Percentiles rank a stretch among this genome's conserved stretches.
Conservation (phyloP, 2,329 filamentous ascomycete genomes). For the Zelopaecilomyces penicillatus region DNA sequence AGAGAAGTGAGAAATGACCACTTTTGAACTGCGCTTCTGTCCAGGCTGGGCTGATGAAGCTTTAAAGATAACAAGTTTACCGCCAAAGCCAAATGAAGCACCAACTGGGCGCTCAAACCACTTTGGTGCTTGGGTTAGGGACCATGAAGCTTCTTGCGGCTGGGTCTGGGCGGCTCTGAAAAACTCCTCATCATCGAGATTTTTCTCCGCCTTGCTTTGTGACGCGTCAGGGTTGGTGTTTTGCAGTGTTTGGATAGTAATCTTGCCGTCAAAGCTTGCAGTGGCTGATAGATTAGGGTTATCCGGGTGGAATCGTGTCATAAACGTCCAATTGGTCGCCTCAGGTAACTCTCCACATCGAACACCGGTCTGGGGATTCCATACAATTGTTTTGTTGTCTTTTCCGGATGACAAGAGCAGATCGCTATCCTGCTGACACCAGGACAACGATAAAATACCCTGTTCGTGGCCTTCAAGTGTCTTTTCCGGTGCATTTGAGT, state of each 20-base stretch:
- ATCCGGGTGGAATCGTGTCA: constrained; percentile 86
- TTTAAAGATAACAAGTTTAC: constrained; percentile 75
- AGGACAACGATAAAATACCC: constrained; percentile 86
- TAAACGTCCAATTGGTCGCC: constrained; percentile 99
- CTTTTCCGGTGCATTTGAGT: constrained; percentile 88
- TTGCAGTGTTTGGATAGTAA: constrained; percentile 85
- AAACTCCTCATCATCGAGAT: constrained; percentile 87
- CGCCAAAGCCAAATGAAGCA: constrained; percentile 90
- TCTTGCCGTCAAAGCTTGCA: constrained; percentile 95
- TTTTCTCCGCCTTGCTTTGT: constrained; percentile 57
- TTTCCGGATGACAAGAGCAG: constrained; percentile 90
- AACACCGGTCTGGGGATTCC: constrained; percentile 91
- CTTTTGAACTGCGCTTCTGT: constrained; percentile 62
- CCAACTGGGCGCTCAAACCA: constrained; percentile 83
- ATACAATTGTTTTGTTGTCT: constrained; percentile 89
- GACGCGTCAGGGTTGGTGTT: constrained; percentile 77
- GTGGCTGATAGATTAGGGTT: constrained; percentile 91
- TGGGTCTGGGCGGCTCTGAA: constrained; percentile 90
- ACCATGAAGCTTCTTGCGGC: constrained; percentile 84
- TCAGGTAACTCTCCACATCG: constrained; percentile 88
- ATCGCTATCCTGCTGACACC: constrained; percentile 87
- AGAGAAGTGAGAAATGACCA: constrained; percentile 80
- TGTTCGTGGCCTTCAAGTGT: constrained; percentile 88
- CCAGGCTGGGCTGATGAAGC: constrained; percentile 49
- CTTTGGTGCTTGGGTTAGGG: constrained; percentile 73